Conservation (phyloP, 139 green algal species). For the Micractinium conductrix region DNA sequence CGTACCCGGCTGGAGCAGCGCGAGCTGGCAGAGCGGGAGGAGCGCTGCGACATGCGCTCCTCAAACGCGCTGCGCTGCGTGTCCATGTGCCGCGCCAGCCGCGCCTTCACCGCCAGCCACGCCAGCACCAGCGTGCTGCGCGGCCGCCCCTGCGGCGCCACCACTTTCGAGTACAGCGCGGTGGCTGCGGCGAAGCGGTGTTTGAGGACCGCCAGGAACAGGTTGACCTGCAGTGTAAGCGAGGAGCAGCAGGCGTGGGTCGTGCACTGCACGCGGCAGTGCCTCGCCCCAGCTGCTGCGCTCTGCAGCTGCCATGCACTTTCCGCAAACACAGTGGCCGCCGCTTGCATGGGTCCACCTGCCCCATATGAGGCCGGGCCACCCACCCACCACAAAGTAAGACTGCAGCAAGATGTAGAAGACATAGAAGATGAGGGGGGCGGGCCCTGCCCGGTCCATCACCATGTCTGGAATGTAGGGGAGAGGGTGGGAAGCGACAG, state of each 20-base stretch:
- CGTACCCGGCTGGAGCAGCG: neutral
- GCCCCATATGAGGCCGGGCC: neutral
- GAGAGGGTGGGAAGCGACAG: too few relatives aligned
- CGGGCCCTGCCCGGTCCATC: slow-evolving; percentile 50
- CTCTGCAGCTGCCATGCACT: too few relatives aligned
- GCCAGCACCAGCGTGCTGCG: slow-evolving; percentile 14
- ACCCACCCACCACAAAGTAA: slow-evolving; percentile 77
- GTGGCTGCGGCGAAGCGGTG: slow-evolving; percentile 83
- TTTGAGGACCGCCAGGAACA: slow-evolving; percentile 88
- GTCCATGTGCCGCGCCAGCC: neutral
- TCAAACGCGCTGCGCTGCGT: slow-evolving; percentile 11
- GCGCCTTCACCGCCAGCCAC: neutral
- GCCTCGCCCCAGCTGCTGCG: too few relatives aligned
- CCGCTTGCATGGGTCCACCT: too few relatives aligned
- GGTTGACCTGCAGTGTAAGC: slow-evolving; percentile 80
- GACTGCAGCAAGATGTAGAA: slow-evolving; percentile 69
- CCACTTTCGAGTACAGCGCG: slow-evolving; percentile 59
- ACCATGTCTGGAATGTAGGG: too few relatives aligned
- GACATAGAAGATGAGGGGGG: slow-evolving; percentile 67
- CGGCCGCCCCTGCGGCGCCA: slow-evolving; percentile 24
- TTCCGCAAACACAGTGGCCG: too few relatives aligned
- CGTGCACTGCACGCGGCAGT: too few relatives aligned
- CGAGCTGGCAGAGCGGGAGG: neutral
- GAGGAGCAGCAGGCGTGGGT: too few relatives aligned
- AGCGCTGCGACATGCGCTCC: slow-evolving; percentile 16